phyloP scores from a whole-genome alignment of 1,139 yeast genomes.

The Scheffersomyces lignicola region DNA sequence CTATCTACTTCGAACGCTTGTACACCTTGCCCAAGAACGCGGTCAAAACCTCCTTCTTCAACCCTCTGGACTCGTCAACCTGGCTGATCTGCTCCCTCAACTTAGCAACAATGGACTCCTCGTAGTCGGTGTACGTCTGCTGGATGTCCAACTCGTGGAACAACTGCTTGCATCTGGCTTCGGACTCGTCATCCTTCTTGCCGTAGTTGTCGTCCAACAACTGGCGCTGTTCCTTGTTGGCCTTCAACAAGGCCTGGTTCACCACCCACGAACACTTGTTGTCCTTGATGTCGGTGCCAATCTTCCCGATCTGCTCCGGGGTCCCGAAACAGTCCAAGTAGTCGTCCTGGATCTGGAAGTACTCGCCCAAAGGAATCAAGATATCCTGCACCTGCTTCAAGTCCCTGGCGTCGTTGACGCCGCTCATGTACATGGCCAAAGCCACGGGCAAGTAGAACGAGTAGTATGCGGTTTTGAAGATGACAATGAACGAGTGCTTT shows the following conservation, averaged over 20 bases:
- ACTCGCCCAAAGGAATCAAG: slow-evolving; percentile 93
- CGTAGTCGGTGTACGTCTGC: slow-evolving; percentile 73
- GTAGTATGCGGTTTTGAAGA: slow-evolving; percentile 95
- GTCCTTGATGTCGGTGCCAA: slow-evolving; percentile 98
- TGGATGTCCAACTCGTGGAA: slow-evolving; percentile 76
- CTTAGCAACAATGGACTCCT: slow-evolving; percentile 70
- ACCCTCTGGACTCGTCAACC: slow-evolving; percentile 88
- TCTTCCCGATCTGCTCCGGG: slow-evolving; percentile 96
- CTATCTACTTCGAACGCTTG: slow-evolving; percentile 77
- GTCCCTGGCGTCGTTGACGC: slow-evolving; percentile 67
- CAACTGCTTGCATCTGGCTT: slow-evolving; percentile 69
- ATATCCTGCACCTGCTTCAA: slow-evolving; percentile 87
- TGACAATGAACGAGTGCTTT: slow-evolving; percentile 93
- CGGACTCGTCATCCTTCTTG: slow-evolving; percentile 68
- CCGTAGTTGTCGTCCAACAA: slow-evolving; percentile 89
- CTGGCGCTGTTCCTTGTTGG: slow-evolving; percentile 77
- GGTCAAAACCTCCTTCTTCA: slow-evolving; percentile 80
- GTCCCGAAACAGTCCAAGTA: slow-evolving; percentile 96
- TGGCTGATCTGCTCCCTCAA: slow-evolving; percentile 63
- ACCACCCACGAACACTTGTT: slow-evolving; percentile 98
- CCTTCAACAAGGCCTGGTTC: slow-evolving; percentile 85
- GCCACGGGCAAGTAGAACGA: slow-evolving; percentile 98
- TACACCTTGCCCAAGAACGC: slow-evolving; percentile 87
- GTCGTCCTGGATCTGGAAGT: slow-evolving; percentile 98
- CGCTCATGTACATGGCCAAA: slow-evolving; percentile 92